Base-by-base conservation (phyloP, 2,329 filamentous ascomycete species). In the Dactylellina parvicollis region DNA sequence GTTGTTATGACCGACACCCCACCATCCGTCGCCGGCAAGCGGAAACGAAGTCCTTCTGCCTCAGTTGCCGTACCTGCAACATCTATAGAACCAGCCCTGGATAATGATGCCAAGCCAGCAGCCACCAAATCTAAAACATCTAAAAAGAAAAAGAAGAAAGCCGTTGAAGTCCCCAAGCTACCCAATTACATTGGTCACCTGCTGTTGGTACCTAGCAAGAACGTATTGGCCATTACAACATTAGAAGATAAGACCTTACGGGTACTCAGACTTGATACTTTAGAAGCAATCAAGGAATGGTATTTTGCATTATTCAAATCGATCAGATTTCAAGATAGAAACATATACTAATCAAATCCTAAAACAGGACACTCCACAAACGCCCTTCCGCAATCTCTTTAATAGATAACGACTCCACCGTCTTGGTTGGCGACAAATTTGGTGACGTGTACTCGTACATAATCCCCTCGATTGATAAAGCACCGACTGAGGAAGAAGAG, bases 381-480 rank as follows among this genome's bases (percentile, higher is more conserved):
- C 88, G 92, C 34, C 92, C 93, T 10, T 94, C 89, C 79, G 88
- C 90, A 34, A 83, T 98, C 67, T 83, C 85, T 56, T 81, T 97
- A 57, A 88, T 90, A 5, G 83, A 86, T 38, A 89, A 93, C 79
- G 85, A 87, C 74, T 84, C 85, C 44, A 90, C 88, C 7, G 91
- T 99, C 75, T 82, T 98, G 67, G 88, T 87, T 74, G 94, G 88
- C 57, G 95, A 99, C 83, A 99, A 99, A 81, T 98, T 98, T 79
- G 95, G 95, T 76, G 95, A 99, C 80, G 94, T 97, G 73, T 98
- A 96, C 81, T 87, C 91, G 9, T 82, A 69, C 99, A 44, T 20
- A 16, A 42, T 60, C 2, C 55, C 64, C 24, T 16, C 56, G 36
- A 14, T 36, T 44, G 49, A 60, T n/a, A 66, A 62, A 4, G 49